Evolutionary conservation across 2,329 filamentous ascomycete genomes (phyloP).

Genomic region (Alternaria dauci): DNA sequence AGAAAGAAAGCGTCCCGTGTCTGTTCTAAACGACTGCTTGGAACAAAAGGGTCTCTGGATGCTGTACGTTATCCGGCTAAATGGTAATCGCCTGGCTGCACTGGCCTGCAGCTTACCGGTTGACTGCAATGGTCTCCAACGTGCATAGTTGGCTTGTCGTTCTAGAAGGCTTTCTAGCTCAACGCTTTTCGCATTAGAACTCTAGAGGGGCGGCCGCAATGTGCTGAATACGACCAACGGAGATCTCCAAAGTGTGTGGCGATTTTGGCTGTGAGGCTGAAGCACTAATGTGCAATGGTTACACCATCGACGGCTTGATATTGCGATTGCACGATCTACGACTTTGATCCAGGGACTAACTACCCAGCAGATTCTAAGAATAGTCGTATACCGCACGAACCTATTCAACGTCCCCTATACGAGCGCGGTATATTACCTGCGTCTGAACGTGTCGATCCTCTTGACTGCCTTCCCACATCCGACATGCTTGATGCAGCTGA

Average conservation of each 20-base stretch:
- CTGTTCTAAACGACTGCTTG: background rate
- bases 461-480: background rate
- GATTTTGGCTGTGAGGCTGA: constrained; percentile 31
- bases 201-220: background rate
- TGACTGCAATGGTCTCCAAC: constrained; percentile 3
- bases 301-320: constrained; percentile 33
- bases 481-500: background rate
- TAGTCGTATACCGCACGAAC: constrained; percentile 4
- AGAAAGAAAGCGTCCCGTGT: background rate
- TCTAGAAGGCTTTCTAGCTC: background rate
- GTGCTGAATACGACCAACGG: background rate
- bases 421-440: constrained; percentile 15
- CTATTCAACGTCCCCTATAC: background rate
- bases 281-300: constrained; percentile 21
- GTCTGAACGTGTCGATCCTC: constrained; percentile 8
- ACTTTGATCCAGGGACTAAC: constrained; percentile 18
- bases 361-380: constrained; percentile 17
- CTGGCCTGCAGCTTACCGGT: constrained; percentile 24
- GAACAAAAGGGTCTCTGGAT: background rate
- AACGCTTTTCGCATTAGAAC: background rate
- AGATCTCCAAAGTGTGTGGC: background rate
- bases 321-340: constrained; percentile 18
- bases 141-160: background rate
- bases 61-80: constrained; percentile 42
- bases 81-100: constrained; percentile 19